A percentile compares a stretch with the other conserved stretches of the same genome.
Conservation (phyloP, 306 rosid species). For the Canavalia gladiata region DNA sequence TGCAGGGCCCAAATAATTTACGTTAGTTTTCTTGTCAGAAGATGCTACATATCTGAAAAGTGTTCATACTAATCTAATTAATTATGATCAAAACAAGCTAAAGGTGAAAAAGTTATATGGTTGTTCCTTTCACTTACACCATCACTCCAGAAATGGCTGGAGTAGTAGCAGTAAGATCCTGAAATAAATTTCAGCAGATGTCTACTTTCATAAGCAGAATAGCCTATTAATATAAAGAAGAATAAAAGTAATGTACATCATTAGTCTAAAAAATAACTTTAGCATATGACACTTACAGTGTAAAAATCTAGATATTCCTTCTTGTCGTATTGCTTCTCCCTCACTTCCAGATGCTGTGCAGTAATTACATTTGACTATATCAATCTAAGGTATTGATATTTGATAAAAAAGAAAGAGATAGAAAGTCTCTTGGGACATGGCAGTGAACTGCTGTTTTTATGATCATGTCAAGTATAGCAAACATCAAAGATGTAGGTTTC, state of each 20-base stretch:
- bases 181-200: constrained; percentile 43
- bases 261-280: background rate
- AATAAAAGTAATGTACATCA: constrained; percentile 11
- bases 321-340: constrained; percentile 94
- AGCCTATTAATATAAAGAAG: constrained; percentile 1
- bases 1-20: constrained; percentile 90
- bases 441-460: constrained; percentile 8
- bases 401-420: background rate
- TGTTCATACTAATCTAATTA: constrained; percentile 32
- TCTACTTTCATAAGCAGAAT: constrained; percentile 21
- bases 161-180: constrained; percentile 65
- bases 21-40: constrained; percentile 70
- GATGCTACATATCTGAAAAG: constrained; percentile 82
- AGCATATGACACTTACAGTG: constrained; percentile 67
- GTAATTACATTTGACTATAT: constrained; percentile 43
- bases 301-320: constrained; percentile 80
- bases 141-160: constrained; percentile 78
- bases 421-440: background rate
- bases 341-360: constrained; percentile 81
- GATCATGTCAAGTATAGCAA: background rate
- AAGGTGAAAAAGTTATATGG: constrained; percentile 22
- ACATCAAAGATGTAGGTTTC: constrained; percentile 8
- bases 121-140: constrained; percentile 73
- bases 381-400: constrained; percentile 29
- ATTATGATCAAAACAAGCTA: constrained; percentile 40